A percentile compares a stretch with the other conserved stretches of the same genome.
phyloP scores from a whole-genome alignment of 2,329 filamentous ascomycete genomes.

The Scedosporium apiospermum region DNA sequence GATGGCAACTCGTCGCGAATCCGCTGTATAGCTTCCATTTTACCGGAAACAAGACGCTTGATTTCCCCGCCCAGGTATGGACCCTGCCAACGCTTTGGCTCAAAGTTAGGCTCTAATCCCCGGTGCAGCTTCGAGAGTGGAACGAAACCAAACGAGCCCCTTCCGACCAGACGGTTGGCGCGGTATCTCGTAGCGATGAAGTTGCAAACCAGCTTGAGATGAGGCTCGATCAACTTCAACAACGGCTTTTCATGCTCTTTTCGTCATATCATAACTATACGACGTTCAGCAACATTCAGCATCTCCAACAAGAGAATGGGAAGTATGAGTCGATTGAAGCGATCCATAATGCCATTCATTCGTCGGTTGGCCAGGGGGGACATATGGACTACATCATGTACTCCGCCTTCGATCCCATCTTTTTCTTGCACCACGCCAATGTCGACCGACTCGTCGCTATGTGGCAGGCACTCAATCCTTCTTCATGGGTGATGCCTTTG shows the following conservation, averaged over 20 bases:
- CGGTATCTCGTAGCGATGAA: conserved; percentile 46
- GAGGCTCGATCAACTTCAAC: conserved; percentile 44
- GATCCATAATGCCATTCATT: conserved; percentile 55
- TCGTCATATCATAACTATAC: conserved; percentile 59
- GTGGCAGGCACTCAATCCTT: conserved; percentile 66
- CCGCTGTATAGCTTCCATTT: conserved; percentile 54
- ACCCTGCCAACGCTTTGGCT: not conserved
- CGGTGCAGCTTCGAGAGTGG: conserved; percentile 46
- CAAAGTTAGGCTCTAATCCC: conserved; percentile 6
- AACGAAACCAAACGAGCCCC: conserved; percentile 50
- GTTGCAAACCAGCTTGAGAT: conserved; percentile 43
- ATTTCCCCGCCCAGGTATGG: conserved; percentile 52
- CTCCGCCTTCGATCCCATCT: conserved; percentile 70
- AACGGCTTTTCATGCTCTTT: conserved; percentile 58
- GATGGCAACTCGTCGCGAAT: conserved; percentile 46
- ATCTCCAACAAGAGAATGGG: conserved; percentile 37
- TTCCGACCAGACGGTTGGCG: conserved; percentile 17
- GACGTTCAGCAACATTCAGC: conserved; percentile 60
- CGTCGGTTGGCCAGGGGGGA: conserved; percentile 47
- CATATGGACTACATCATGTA: conserved; percentile 64
- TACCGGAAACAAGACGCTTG: conserved; percentile 45
- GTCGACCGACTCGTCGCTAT: conserved; percentile 67
- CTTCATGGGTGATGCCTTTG: conserved; percentile 54
- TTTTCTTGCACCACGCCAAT: conserved; percentile 69
- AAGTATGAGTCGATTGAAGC: conserved; percentile 56